Percentiles rank a stretch among this genome's conserved stretches.
Conservation (phyloP, 1,139 yeast species). For the Taphrina populina region DNA sequence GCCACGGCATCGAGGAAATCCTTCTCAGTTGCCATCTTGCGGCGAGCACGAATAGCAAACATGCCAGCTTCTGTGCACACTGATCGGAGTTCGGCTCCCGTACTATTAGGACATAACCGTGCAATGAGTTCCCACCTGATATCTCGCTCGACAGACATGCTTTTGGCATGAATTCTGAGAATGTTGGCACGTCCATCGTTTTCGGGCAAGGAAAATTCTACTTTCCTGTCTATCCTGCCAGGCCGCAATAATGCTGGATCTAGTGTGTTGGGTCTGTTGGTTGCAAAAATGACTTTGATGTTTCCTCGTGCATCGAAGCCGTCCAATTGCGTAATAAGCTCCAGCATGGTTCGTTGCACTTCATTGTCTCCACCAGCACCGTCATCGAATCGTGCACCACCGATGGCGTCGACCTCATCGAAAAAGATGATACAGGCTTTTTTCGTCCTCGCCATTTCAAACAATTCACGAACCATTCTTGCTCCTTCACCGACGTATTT, state of each 20-base stretch:
- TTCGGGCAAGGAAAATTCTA: slow-evolving; percentile 93
- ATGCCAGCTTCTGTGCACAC: slow-evolving; percentile 98
- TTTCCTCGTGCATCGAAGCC: slow-evolving; percentile 99
- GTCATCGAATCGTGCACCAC: slow-evolving; percentile 98
- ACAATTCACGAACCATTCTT: slow-evolving; percentile 95
- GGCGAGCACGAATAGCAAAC: slow-evolving; percentile 97
- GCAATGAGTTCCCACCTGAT: slow-evolving; percentile 98
- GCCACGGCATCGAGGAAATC: slow-evolving; percentile 97
- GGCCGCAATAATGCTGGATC: slow-evolving; percentile 98
- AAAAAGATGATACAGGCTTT: slow-evolving; percentile 95
- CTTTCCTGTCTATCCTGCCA: slow-evolving; percentile 97
- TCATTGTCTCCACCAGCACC: slow-evolving; percentile 99
- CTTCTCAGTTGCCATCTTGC: slow-evolving; percentile 96
- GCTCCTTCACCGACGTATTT: slow-evolving; percentile 99
- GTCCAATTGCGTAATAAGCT: slow-evolving; percentile 91
- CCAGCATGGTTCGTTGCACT: slow-evolving; percentile 98
- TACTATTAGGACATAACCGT: slow-evolving; percentile 93
- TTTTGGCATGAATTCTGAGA: slow-evolving; percentile 89
- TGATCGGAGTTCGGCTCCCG: slow-evolving; percentile 96
- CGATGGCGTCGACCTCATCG: slow-evolving; percentile 97
- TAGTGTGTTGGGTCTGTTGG: slow-evolving; percentile 94
- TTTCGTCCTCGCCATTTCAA: slow-evolving; percentile 97
- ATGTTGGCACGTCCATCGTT: slow-evolving; percentile 96
- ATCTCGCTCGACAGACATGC: slow-evolving; percentile 95
- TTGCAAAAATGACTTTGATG: slow-evolving; percentile 98